Evolutionary conservation across 768 basidiomycete species (phyloP).

Genomic region (Leccinum boreale): DNA sequence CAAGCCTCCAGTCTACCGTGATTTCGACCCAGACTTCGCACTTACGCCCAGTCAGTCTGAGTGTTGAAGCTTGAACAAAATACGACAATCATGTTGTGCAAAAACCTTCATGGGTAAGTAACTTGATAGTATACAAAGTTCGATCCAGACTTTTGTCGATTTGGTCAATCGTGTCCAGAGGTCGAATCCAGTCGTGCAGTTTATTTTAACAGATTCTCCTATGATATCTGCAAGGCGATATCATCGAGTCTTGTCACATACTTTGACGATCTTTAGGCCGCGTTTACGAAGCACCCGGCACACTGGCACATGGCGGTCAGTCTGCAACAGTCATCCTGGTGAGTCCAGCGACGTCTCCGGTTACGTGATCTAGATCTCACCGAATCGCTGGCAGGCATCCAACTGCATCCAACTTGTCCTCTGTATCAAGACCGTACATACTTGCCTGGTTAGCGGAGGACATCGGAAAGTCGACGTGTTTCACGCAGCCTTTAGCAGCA

Average conservation of each 20-base stretch:
- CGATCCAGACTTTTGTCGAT: not conserved
- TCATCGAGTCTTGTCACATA: not conserved
- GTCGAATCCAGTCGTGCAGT: not conserved
- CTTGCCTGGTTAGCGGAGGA: not conserved
- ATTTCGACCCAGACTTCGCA: too few relatives aligned
- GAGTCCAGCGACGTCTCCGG: not conserved
- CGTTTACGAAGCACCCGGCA: not conserved
- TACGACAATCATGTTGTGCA: not conserved
- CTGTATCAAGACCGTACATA: not conserved
- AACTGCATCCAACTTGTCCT: not conserved
- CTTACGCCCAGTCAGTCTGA: too few relatives aligned
- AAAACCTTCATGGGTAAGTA: not conserved
- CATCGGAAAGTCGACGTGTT: not conserved
- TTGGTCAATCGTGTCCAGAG: not conserved
- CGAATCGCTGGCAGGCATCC: not conserved
- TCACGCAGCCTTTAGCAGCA: not conserved
- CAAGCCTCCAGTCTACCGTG: too few relatives aligned
- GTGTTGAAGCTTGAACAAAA: not conserved
- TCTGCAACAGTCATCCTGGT: constrained; percentile 2
- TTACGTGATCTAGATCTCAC: not conserved
- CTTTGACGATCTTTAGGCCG: not conserved
- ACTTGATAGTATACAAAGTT: not conserved
- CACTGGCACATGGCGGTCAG: not conserved
- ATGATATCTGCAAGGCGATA: not conserved
- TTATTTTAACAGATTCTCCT: not conserved